Evolutionary conservation across 148 eudicot species (phyloP), one percentile per base, ranked within the genome.

Genomic region (Heliosperma pusillum): DNA sequence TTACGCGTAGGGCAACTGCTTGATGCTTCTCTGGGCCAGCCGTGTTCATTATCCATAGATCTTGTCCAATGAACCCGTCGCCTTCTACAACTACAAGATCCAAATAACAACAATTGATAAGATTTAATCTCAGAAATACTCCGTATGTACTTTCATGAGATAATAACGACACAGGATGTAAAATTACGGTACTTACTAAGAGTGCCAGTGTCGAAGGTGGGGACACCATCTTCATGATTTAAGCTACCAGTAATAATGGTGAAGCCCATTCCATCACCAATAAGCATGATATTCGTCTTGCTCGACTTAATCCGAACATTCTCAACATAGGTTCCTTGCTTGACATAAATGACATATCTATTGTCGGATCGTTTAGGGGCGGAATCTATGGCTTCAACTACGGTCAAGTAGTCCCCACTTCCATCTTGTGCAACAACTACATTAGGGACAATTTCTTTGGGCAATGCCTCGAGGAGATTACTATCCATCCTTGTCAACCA

Each of bases 371-470:
- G 50, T 29, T n/a, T 22, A 0, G 91, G 96, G 2, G 78, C 80
- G 0, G 68, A 67, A 0, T 45, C 63, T 5, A 91, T 8, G 0
- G 93, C 96, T 30, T 84, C 91, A 0, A 0, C 13, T 6, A 91
- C 77, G 0, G 89, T 87, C 79, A 75, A 81, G 74, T 61, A 89
- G 27, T 86, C 66, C 0, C 97, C 93, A 0, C 82, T 79, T 0
- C 97, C 93, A 69, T 89, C 91, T 21, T 79, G 45, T 0, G 97
- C 91, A 22, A 91, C 96, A 4, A 83, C 85, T 0, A 60, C 88
- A 27, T 87, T 79, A 0, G 93, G 55, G 17, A 50, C 3, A 15
- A 50, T 16, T 17, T 11, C 55, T 17, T 50, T 50, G 5, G 55
- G 55, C 19, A 15, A 50, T 2, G 55, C 55, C 55, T 50, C 55